A percentile compares a stretch with the other conserved stretches of the same genome.
Evolutionary conservation across 2,329 filamentous ascomycete species (phyloP).

Genomic region (Tympanopsis confertula): DNA sequence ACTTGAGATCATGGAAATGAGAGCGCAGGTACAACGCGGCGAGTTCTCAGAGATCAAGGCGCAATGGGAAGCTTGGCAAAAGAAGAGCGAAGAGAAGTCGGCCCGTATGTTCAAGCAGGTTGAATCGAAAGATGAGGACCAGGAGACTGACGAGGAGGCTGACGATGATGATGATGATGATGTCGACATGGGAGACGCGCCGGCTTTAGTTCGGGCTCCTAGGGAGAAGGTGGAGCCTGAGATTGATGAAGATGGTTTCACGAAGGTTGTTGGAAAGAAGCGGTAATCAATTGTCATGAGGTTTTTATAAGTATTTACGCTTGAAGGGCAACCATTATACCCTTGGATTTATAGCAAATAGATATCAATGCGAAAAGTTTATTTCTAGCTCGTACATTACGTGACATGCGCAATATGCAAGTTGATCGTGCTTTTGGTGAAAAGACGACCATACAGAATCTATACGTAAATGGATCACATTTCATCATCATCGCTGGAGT

Average conservation of each 20-base stretch:
- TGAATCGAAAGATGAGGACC: conserved; percentile 28
- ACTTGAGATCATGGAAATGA: conserved; percentile 36
- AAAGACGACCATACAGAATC: no score
- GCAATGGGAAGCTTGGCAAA: conserved; percentile 30
- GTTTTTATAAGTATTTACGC: conserved; percentile 2
- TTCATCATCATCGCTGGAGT: no score
- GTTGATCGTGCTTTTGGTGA: no score
- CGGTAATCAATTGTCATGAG: conserved; percentile 18
- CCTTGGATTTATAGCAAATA: no score
- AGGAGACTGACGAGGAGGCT: conserved; percentile 16
- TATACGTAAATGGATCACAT: no score
- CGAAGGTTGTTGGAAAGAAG: conserved; percentile 30
- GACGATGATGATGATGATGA: conserved; percentile 32
- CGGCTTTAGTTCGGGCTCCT: conserved; percentile 24
- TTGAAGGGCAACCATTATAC: no score
- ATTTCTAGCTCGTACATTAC: no score
- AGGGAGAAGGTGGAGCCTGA: conserved; percentile 34
- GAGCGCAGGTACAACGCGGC: conserved; percentile 29
- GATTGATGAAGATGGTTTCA: conserved; percentile 36
- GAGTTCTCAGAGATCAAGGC: conserved; percentile 29
- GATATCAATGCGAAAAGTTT: no score
- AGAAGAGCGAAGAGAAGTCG: conserved; percentile 24
- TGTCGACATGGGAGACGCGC: conserved; percentile 32
- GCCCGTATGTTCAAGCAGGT: conserved; percentile 21
- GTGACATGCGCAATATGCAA: no score